Base-by-base conservation (phyloP, 1,139 yeast genomes). In the Oligophagozyma castellii region DNA sequence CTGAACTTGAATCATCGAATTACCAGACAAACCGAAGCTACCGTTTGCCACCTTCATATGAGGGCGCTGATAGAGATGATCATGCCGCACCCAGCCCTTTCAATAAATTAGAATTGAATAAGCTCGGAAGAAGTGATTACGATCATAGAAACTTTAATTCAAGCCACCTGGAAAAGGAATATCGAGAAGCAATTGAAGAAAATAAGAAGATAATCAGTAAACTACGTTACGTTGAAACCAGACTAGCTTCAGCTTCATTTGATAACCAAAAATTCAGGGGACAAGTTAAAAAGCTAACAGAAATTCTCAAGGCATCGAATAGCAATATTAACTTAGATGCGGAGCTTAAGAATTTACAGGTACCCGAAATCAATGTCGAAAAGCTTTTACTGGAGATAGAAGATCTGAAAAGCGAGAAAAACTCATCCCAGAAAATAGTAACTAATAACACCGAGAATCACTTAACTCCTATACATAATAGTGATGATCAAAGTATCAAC, bases 191-290 rank as follows among this genome's bases (percentile, higher is more conserved):
- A 37, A 59, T 61, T 29, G 67, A 70, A 29, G 77, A 70, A 36
- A 71, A 69, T 36, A 46, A 44, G 24, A 66, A 67, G 38, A 48
- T 75, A 24, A 53, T 58, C n/a, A 73, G 75, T 29, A 81, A 76
- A 35, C 43, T 75, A 31, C 61, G 64, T 19, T 55, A 74, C 40
- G 51, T 77, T 8, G 77, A 73, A 39, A 65, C 70, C 0, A 55
- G 70, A 37, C 41, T 67, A 12, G 73, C 73, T 1, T 61, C 72
- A 5, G 68, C 69, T 28, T 58, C 70, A 3, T 65, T 66, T 38
- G 72, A 67, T 31, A 65, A 62, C 33, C 67, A 68, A 34, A 63
- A 58, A 22, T 40, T 63, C 29, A 55, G 53, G 26, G 60, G 62
- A n/a, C 59, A 60, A 27, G 30, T 65, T 5, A 53, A 54, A 20